Base-by-base conservation (phyloP, 331 rosid species). In the Rosa hybrid region DNA sequence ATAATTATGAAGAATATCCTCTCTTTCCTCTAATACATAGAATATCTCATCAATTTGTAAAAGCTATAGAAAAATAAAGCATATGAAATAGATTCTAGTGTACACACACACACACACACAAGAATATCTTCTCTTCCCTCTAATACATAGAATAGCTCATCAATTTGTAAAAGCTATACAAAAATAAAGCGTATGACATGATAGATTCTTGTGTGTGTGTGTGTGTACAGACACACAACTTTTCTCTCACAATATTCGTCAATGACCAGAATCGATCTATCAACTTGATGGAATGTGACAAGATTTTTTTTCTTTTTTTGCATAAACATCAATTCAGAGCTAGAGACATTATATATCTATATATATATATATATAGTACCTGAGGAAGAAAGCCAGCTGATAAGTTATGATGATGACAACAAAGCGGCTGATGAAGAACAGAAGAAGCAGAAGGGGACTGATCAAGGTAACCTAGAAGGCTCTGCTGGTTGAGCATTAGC, bases 351-450 rank as follows among this genome's bases (percentile, higher is more conserved):
- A n/a, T 9, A n/a, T 54, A 20, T 12, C 60, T 57, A 57, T 9
- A 27, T 2, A 27, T 2, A 10, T n/a, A 25, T 12, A 4, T 25
- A 25, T 12, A 4, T 13, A 7, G 64, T 16, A 85, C 85, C 85
- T 85, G 88, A 64, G 74, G 75, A 57, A 72, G 46, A 81, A 20
- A 20, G 21, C 44, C 41, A 44, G 70, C 12, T 53, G 76, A 46
- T 11, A 83, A 77, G 73, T 30, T 45, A 46, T 45, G 46, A 81
- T 56, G 57, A 27, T 62, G 79, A 46, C 71, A 77, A 70, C 74
- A 67, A 63, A 54, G 82, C 41, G 42, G 89, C 7, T 81, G 88
- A 23, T 65, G 75, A 67, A 74, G 5, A 59, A 81, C 30, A 75
- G 83, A 71, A 50, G 67, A 41, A 65, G 64, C 4, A 57, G 80